Conservation (phyloP, 2,329 filamentous ascomycete species). For the Aspergillus unguis region DNA sequence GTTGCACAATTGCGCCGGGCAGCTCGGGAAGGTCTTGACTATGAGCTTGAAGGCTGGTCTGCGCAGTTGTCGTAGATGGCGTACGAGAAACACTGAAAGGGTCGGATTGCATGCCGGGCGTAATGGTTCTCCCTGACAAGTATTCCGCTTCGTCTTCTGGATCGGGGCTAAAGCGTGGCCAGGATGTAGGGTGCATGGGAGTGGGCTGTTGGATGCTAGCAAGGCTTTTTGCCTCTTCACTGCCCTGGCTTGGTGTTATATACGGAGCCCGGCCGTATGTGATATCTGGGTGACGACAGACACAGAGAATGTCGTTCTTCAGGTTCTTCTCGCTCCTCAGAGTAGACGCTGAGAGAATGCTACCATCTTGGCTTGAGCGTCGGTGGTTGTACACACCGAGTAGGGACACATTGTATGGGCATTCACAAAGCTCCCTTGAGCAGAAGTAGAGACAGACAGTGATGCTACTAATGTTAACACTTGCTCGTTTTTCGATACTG, state of each 20-base stretch:
- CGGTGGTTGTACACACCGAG: slow-evolving; percentile 33
- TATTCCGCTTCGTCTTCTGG: slow-evolving; percentile 30
- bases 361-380: slow-evolving; percentile 23
- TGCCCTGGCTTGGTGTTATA: slow-evolving; percentile 19
- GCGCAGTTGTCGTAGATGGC: slow-evolving; percentile 27
- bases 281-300: slow-evolving; percentile 35
- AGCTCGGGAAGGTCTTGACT: slow-evolving; percentile 19
- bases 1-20: slow-evolving; percentile 21
- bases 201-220: slow-evolving; percentile 33
- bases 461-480: slow-evolving; percentile 22
- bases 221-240: slow-evolving; percentile 26
- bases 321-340: slow-evolving; percentile 36
- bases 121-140: slow-evolving; percentile 26
- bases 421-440: slow-evolving; percentile 35
- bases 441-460: slow-evolving; percentile 38
- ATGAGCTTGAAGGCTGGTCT: slow-evolving; percentile 20
- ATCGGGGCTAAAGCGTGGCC: slow-evolving; percentile 30
- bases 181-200: slow-evolving; percentile 27
- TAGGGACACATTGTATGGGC: slow-evolving; percentile 38
- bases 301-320: slow-evolving; percentile 37
- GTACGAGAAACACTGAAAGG: slow-evolving; percentile 30
- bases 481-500: not conserved
- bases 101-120: slow-evolving; percentile 22
- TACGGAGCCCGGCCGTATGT: slow-evolving; percentile 26
- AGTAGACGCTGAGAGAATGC: slow-evolving; percentile 33